Base-by-base conservation (phyloP, 2,329 filamentous ascomycete genomes). In the Aureobasidium subglaciale region DNA sequence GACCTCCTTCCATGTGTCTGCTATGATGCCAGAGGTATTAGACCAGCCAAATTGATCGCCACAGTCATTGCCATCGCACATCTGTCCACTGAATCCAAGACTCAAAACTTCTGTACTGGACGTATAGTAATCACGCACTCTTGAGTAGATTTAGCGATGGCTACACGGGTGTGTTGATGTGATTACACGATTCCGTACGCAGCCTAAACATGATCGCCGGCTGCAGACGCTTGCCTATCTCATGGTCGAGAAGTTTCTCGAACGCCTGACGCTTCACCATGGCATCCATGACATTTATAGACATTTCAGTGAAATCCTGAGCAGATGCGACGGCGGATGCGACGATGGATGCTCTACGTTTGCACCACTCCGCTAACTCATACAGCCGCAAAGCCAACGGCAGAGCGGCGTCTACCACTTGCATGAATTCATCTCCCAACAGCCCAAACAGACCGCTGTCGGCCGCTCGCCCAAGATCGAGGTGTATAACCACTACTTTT, bases 361-460 rank as follows among this genome's bases (percentile, higher is more conserved):
- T 24, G 5, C 42, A 46, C 27, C 6, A 5, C 42, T 46, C 42
- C 22, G 42, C 42, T 29, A 46, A 46, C 42, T 11, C 22, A 46
- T 46, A 46, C 22, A 46, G 42, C 42, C 30, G 42, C 22, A 24
- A 46, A 18, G 24, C 42, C 22, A 46, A 46, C 42, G 42, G 42
- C 42, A 46, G 29, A 46, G 24, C 30, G 42, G 42, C 53, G 37
- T 59, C 57, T 15, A 59, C 34, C 34, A 59, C 27, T 42, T 59
- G 57, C n/a, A 59, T 25, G 41, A 34, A 29, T 27, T 54, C 55
- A 34, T 59, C 57, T 20, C 55, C 55, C 5, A 57, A 43, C 13
- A 57, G 37, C 35, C 57, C 57, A 24, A 59, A 57, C 11, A 57
- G 55, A 16, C 57, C 57, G 25, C 35, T 46, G 9, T 24, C 40